Percentiles rank a stretch among this genome's conserved stretches.
Evolutionary conservation across 306 rosid species (phyloP).

Genomic region (Medicago arabica): DNA sequence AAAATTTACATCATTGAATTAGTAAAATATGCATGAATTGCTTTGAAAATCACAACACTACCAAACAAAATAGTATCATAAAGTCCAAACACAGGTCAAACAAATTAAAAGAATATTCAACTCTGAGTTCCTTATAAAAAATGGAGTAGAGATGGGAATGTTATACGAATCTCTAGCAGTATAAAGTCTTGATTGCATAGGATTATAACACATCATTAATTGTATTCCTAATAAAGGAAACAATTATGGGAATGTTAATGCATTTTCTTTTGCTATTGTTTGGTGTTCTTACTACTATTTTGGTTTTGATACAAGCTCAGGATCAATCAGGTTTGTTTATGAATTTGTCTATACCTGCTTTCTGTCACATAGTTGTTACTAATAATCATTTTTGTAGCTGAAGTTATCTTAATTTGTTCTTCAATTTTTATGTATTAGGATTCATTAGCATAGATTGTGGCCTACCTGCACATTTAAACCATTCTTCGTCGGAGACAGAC

Average conservation of each 20-base stretch:
- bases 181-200: background rate
- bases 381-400: no score
- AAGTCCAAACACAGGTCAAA: no score
- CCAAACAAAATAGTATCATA: no score
- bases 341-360: no score
- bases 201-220: no score
- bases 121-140: no score
- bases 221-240: background rate
- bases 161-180: background rate
- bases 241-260: background rate
- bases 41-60: no score
- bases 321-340: conserved; percentile 4
- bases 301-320: background rate
- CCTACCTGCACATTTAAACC: conserved; percentile 37
- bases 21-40: background rate
- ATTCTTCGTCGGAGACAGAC: conserved; percentile 6
- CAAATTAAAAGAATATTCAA: no score
- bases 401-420: no score
- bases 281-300: background rate
- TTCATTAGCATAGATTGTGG: conserved; percentile 68
- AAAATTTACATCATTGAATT: no score
- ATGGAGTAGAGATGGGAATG: no score
- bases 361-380: no score
- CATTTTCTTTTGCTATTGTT: background rate
- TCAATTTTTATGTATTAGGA: background rate